phyloP scores from a whole-genome alignment of 768 basidiomycete species.

The Termitomyces sp. region DNA sequence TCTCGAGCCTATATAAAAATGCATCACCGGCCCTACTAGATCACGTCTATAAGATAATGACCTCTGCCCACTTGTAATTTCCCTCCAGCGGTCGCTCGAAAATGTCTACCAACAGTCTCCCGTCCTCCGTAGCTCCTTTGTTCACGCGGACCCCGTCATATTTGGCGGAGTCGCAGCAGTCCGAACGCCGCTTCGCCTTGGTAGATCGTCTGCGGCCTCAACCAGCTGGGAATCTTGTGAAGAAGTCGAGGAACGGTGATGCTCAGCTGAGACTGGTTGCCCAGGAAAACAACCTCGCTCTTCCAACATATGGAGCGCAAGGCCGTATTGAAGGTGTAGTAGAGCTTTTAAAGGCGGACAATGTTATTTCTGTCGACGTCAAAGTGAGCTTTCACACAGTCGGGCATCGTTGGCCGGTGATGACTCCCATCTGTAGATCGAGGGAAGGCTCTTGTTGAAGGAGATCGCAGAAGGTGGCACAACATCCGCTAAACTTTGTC shows the following conservation, averaged over 20 bases:
- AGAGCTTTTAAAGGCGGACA: constrained; percentile 53
- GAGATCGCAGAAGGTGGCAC: constrained; percentile 71
- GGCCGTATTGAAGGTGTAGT: constrained; percentile 55
- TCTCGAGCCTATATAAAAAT: constrained; percentile 5
- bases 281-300: constrained; percentile 46
- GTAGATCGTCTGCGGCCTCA: constrained; percentile 37
- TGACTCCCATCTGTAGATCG: constrained; percentile 41
- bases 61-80: not conserved
- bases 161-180: constrained; percentile 49
- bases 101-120: constrained; percentile 59
- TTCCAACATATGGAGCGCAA: constrained; percentile 60
- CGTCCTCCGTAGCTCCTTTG: constrained; percentile 42
- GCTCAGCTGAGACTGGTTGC: constrained; percentile 49
- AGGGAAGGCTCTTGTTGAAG: constrained; percentile 56
- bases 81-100: not conserved
- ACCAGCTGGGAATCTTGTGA: constrained; percentile 51
- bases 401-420: not conserved
- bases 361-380: constrained; percentile 60
- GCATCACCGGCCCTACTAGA: constrained; percentile 3
- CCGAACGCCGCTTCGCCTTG: constrained; percentile 54
- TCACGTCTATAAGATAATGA: constrained; percentile 3
- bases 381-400: constrained; percentile 39
- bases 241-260: constrained; percentile 55
- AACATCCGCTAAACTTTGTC: constrained; percentile 48
- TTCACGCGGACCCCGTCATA: constrained; percentile 46